Conservation (phyloP, 2,329 filamentous ascomycete species). For the Celoporthe dispersa region DNA sequence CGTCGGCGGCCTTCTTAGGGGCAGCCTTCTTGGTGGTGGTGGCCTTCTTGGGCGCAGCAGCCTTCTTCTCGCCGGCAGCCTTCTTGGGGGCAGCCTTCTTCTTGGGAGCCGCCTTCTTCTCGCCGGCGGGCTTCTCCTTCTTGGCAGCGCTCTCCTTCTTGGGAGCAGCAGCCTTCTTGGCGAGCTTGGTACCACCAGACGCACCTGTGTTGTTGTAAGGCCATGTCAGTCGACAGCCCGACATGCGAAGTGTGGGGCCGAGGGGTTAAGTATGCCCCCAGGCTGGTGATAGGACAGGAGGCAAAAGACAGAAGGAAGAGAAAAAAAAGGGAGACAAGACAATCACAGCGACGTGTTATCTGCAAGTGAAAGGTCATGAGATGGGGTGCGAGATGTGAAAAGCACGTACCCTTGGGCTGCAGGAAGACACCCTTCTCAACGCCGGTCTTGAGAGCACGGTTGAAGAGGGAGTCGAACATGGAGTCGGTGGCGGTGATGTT, state of each 20-base stretch:
- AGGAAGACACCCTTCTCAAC: constrained; percentile 86
- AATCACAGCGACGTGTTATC: background rate
- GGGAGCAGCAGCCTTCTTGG: constrained; percentile 43
- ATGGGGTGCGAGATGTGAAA: background rate
- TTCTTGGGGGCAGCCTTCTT: constrained; percentile 45
- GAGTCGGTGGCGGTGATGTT: constrained; percentile 49
- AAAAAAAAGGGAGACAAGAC: background rate
- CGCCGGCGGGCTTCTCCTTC: constrained; percentile 39
- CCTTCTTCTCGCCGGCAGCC: constrained; percentile 45
- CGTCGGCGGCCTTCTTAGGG: constrained; percentile 23
- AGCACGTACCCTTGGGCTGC: constrained; percentile 82
- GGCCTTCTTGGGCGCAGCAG: constrained; percentile 50
- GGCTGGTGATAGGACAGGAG: background rate
- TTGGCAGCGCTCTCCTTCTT: constrained; percentile 40
- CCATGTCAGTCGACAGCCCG: background rate
- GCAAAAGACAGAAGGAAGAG: background rate
- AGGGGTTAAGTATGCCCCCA: background rate
- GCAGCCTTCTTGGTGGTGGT: constrained; percentile 47
- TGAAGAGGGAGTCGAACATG: constrained; percentile 77
- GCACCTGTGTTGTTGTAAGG: constrained; percentile 57
- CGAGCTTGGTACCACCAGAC: constrained; percentile 90
- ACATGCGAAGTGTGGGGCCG: background rate
- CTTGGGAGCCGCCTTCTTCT: constrained; percentile 36
- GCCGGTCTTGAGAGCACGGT: constrained; percentile 80
- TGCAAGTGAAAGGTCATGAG: too few relatives aligned